These are phyloP conservation scores for Phaeotremella fagi DNA, from an alignment of 768 basidiomycete genomes.

Conservation along the genomic window DNA sequence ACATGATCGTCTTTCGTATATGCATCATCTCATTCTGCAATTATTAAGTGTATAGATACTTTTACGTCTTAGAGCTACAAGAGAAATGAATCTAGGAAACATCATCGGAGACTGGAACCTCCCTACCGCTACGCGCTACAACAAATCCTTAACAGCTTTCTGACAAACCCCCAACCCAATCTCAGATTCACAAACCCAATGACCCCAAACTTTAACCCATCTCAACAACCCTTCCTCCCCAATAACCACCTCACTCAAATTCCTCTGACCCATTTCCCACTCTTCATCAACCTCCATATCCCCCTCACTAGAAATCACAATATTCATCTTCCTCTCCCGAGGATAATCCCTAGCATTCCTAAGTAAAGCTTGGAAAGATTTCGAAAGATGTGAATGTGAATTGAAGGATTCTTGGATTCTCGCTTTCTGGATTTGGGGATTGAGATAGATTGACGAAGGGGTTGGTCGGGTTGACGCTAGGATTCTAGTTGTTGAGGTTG, in stretches of 20 bases:
- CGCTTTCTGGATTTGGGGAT: slow-evolving; percentile 39
- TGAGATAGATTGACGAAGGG: slow-evolving; percentile 30
- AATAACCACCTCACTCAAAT: slow-evolving; percentile 44
- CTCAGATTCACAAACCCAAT: slow-evolving; percentile 28
- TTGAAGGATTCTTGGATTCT: slow-evolving; percentile 43
- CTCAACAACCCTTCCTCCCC: slow-evolving; percentile 33
- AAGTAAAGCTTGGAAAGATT: slow-evolving; percentile 34
- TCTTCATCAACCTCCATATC: slow-evolving; percentile 31
- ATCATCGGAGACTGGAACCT: too few relatives aligned
- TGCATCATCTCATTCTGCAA: too few relatives aligned
- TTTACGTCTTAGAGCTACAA: too few relatives aligned
- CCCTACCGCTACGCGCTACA: background rate
- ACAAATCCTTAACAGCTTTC: slow-evolving; percentile 19
- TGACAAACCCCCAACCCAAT: slow-evolving; percentile 20
- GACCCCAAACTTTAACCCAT: slow-evolving; percentile 29
- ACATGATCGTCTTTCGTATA: too few relatives aligned
- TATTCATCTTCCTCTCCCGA: slow-evolving; percentile 21
- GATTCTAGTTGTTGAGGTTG: slow-evolving; percentile 39
- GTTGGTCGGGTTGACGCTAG: slow-evolving; percentile 35
- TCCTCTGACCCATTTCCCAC: slow-evolving; percentile 44
- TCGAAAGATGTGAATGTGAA: slow-evolving; percentile 37
- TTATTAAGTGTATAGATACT: too few relatives aligned
- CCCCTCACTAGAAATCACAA: slow-evolving; percentile 30
- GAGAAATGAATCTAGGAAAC: too few relatives aligned
- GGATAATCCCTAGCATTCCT: slow-evolving; percentile 34